These are phyloP conservation scores for Mortierella sp. DNA, from an alignment of 371 early-diverging fungal species.

Conservation along the genomic window DNA sequence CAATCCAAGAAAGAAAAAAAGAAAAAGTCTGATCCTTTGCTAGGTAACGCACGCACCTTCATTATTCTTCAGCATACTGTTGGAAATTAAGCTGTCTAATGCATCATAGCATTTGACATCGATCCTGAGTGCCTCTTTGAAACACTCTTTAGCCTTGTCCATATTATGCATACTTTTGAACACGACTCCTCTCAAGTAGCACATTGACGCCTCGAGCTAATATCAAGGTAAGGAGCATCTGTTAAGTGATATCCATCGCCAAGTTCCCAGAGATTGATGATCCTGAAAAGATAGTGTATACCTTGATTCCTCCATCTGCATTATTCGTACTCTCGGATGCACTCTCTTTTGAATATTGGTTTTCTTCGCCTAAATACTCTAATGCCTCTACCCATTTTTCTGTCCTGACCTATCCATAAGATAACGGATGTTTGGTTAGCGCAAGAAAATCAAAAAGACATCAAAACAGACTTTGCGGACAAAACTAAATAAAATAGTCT, in stretches of 20 bases:
- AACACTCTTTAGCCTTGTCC: conserved; percentile 69
- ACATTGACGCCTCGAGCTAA: conserved; percentile 75
- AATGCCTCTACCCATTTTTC: conserved; percentile 71
- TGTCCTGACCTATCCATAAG: conserved; percentile 61
- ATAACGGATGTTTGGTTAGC: no score
- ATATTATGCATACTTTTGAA: conserved; percentile 66
- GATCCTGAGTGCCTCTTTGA: conserved; percentile 70
- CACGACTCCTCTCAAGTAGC: conserved; percentile 72
- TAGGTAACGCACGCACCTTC: conserved; percentile 62
- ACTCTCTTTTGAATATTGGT: conserved; percentile 62
- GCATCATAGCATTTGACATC: conserved; percentile 84
- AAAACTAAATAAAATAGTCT: neutral
- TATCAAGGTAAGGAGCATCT: neutral
- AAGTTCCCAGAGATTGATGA: no score
- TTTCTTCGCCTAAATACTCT: conserved; percentile 68
- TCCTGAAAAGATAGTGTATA: neutral
- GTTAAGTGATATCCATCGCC: no score
- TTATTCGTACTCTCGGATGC: conserved; percentile 28
- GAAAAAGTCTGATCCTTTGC: no score
- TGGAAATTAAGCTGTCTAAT: conserved; percentile 66
- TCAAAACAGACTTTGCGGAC: neutral
- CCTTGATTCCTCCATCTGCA: conserved; percentile 57
- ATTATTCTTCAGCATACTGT: conserved; percentile 70
- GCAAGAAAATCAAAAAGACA: no score
- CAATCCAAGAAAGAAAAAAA: no score